A percentile compares a stretch with the other conserved stretches of the same genome.
phyloP scores from a whole-genome alignment of 2,329 filamentous ascomycete genomes.

The Penicillium sp. region DNA sequence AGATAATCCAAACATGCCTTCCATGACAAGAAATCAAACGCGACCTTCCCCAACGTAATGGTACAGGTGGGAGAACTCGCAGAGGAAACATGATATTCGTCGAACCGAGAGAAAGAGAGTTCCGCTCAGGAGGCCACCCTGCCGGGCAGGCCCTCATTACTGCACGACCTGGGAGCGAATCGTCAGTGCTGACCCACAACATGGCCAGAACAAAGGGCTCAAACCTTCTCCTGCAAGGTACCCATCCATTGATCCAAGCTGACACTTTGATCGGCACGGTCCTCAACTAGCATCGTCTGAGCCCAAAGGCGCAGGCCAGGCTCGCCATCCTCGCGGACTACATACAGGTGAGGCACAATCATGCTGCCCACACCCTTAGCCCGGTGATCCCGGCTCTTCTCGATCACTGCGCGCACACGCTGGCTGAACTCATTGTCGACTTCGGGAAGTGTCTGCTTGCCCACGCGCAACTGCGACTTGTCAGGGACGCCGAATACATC shows the following conservation, averaged over 20 bases:
- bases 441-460: slow-evolving; percentile 81
- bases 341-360: slow-evolving; percentile 84
- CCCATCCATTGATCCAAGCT: slow-evolving; percentile 94
- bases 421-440: slow-evolving; percentile 97
- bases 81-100: slow-evolving; percentile 1
- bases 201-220: slow-evolving; percentile 22
- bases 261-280: slow-evolving; percentile 88
- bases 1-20: slow-evolving; percentile 14
- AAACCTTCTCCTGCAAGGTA: slow-evolving; percentile 88
- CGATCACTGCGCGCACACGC: slow-evolving; percentile 79
- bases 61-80: slow-evolving; percentile 17
- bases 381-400: slow-evolving; percentile 86
- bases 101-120: background rate
- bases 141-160: slow-evolving; percentile 4
- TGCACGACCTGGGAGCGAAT: slow-evolving; percentile 13
- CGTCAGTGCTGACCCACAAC: slow-evolving; percentile 7
- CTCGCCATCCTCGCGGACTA: slow-evolving; percentile 93
- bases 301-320: slow-evolving; percentile 94
- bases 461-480: slow-evolving; percentile 78
- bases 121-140: background rate
- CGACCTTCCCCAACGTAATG: slow-evolving; percentile 17
- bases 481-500: slow-evolving; percentile 91
- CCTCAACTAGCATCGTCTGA: slow-evolving; percentile 90
- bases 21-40: slow-evolving; percentile 12
- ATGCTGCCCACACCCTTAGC: slow-evolving; percentile 89